Base-by-base conservation (phyloP, 192 early-diverging fungal species). In the Polychytrium aggregatum region DNA sequence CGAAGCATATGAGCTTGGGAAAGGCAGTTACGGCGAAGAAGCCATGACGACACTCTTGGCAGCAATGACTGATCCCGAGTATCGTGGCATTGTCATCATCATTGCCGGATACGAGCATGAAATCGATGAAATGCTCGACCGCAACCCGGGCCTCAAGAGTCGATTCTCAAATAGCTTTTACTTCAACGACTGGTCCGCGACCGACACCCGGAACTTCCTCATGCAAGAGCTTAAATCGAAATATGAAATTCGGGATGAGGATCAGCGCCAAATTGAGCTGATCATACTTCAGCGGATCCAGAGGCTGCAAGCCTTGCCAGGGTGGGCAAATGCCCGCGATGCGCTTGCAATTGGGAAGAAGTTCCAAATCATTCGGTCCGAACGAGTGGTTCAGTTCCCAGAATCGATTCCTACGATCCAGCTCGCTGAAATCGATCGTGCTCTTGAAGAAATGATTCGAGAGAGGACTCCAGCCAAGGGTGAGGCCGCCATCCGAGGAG, bases 1-100 rank as follows among this genome's bases (percentile, higher is more conserved):
- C 36, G 63, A 65, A 48, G 63, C 63, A 28, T 65, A 65, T 52
- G 51, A 64, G 40, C 58, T 65, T 46, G 63, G 63, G 3, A 53
- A 65, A 56, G 63, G 63, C 18, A 38, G 50, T 36, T 65, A 40
- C 42, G 55, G 59, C 3, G 44, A 42, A 22, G 63, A 65, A 30
- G 58, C 63, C 1, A 44, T 65, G 38, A 65, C 51, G 6, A 43
- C 46, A 5, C 17, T 65, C 3, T 52, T 65, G 16, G 63, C 63
- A 6, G 58, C 63, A 9, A 65, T 65, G 63, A 65, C 63, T 11
- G 52, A 65, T 25, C 56, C 63, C 8, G 2, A 31, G 27, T 65
- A 65, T 30, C 50, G 30, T 37, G 63, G 63, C 21, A 40, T 56
- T 16, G 63, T 65, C 29, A 55, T 65, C 18, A 55, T 65, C 38